These are phyloP conservation scores for sunflower (Helianthus annuus) DNA, from an alignment of 129 eudicot genomes.

Conservation along the genomic window HanXRQr2.0-SUNRISE NC_035438.2:3007385-3007884, in stretches of 20 bases:
- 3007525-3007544: conserved; percentile 4
- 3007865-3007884: too few relatives aligned
- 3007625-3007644: conserved; percentile 13
- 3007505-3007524: not conserved
- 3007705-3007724: conserved; percentile 14
- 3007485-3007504: too few relatives aligned
- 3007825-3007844: too few relatives aligned
- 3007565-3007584: not conserved
- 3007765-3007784: conserved; percentile 23
- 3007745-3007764: conserved; percentile 11
- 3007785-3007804: not conserved
- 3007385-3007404: too few relatives aligned
- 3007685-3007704: conserved; percentile 1
- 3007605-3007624: not conserved
- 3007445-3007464: not conserved
- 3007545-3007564: not conserved
- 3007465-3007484: not conserved
- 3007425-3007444: too few relatives aligned
- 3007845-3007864: too few relatives aligned
- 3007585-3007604: not conserved
- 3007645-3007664: conserved; percentile 31
- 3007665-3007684: conserved; percentile 18
- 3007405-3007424: too few relatives aligned
- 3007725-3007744: conserved; percentile 24
- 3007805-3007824: too few relatives aligned